Percentiles rank a stretch among this genome's conserved stretches.
These are phyloP conservation scores for Chamaenerion angustifolium DNA, from an alignment of 345 rosid genomes.

Conservation along the genomic window DNA sequence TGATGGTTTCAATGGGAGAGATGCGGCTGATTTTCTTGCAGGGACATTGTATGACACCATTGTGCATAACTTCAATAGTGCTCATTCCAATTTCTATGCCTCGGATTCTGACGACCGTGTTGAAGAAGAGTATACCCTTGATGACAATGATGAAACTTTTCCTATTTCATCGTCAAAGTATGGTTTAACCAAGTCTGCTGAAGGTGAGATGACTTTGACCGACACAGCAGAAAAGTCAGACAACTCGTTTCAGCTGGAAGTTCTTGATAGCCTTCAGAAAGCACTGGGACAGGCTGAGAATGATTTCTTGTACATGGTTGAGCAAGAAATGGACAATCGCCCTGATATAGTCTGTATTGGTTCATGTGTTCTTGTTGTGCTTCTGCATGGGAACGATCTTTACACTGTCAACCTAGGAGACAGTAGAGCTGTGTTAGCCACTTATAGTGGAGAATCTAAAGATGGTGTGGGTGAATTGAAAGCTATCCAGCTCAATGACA, in stretches of 20 bases:
- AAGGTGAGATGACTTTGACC: too few species aligned
- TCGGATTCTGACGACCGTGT: neutral
- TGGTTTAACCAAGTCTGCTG: too few species aligned
- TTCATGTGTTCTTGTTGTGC: conserved; percentile 76
- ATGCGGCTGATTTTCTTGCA: conserved; percentile 96
- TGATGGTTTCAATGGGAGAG: conserved; percentile 95
- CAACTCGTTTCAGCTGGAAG: conserved; percentile 37
- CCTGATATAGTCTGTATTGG: conserved; percentile 95
- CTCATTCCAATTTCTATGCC: neutral
- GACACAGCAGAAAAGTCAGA: too few species aligned
- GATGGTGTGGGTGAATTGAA: conserved; percentile 22
- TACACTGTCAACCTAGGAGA: conserved; percentile 80
- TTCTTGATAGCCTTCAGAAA: conserved; percentile 61
- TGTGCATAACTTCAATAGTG: conserved; percentile 28
- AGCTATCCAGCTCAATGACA: conserved; percentile 79
- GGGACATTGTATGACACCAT: conserved; percentile 81
- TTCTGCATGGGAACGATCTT: conserved; percentile 64
- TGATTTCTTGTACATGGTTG: conserved; percentile 83
- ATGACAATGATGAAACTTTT: neutral
- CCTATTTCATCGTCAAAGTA: neutral
- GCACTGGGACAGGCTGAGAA: conserved; percentile 74
- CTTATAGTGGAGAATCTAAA: conserved; percentile 23
- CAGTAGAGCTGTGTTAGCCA: conserved; percentile 86
- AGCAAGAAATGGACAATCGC: conserved; percentile 96
- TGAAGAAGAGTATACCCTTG: too few species aligned